Conservation (phyloP, 2,329 filamentous ascomycete genomes). For the Sporothrix protearum region DNA sequence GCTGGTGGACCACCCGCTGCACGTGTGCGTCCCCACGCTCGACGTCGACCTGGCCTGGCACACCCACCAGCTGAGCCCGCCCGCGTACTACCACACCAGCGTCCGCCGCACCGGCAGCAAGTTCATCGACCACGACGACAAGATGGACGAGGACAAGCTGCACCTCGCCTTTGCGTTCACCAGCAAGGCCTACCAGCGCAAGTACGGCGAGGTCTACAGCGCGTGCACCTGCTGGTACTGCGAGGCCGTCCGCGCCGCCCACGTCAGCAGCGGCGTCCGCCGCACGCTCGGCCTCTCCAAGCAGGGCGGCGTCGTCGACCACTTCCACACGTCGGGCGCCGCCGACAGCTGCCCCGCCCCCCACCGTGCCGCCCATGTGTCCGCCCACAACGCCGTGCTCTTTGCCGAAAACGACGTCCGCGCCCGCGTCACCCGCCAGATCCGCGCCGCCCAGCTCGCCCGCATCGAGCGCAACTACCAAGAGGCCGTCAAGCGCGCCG, state of each 20-base stretch:
- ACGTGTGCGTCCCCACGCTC: conserved; percentile 64
- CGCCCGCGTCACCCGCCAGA: conserved; percentile 30
- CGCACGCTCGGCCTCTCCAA: conserved; percentile 46
- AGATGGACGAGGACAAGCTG: conserved; percentile 66
- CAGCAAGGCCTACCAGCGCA: conserved; percentile 62
- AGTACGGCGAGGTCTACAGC: conserved; percentile 64
- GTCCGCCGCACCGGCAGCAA: conserved; percentile 33
- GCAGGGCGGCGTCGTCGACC: conserved; percentile 45
- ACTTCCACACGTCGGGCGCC: conserved; percentile 47
- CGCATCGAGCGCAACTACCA: conserved; percentile 55
- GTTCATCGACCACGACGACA: conserved; percentile 81
- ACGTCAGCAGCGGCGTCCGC: conserved; percentile 46
- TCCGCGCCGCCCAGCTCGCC: conserved; percentile 36
- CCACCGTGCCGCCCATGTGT: conserved; percentile 64
- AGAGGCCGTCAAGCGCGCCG: conserved; percentile 49
- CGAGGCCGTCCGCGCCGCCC: conserved; percentile 60
- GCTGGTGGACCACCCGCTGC: conserved; percentile 46
- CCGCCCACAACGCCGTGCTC: conserved; percentile 64
- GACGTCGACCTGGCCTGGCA: conserved; percentile 78
- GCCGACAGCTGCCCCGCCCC: conserved; percentile 49
- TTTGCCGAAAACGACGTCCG: conserved; percentile 22
- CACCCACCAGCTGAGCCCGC: conserved; percentile 69
- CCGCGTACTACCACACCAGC: conserved; percentile 51
- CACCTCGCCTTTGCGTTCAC: conserved; percentile 69
- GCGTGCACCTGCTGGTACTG: conserved; percentile 85